Evolutionary conservation across 2,329 filamentous ascomycete genomes (phyloP), one percentile per base, ranked within the genome.

Genomic region (Sphaerulina vaccinii): DNA sequence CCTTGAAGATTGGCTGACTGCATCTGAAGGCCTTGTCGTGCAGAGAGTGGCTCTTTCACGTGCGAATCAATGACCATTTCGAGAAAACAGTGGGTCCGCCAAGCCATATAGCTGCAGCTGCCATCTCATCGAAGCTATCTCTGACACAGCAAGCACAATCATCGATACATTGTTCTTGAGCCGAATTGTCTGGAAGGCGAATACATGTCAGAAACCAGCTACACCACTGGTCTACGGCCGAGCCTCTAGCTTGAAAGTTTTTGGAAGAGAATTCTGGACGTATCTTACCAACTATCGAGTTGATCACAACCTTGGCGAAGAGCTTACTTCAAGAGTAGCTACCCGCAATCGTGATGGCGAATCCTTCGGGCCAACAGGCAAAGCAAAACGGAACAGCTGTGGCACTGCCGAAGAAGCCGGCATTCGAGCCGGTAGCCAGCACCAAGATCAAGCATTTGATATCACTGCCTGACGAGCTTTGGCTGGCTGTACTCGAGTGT

Each of bases 341-440:
- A 21, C 16, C 18, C 18, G 2, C 16, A 18, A 37, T 15, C 3
- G 11, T 21, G 5, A 39, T 39, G 37, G 37, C 8, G n/a, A 19
- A 38, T 11, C 36, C 36, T n/a, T 15, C 32, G 7, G n/a, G 5
- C 7, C n/a, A 38, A 6, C 36, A 38, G 4, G 21, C 39, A 18
- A 41, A 41, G 45, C 8, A 1, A 22, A n/a, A 10, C 4, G 45
- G 23, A 2, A 37, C 33, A 21, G 39, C 22, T 15, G 29, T 18
- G 10, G 16, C 42, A 16, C 10, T 46, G 7, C n/a, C 55, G 23
- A 50, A 44, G n/a, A 55, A 52, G 37, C 52, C 56, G 22, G 50
- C 49, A 13, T 65, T 65, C 45, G 43, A 68, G 24, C 71, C 71
- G 5, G 60, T 62, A 33, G 66, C 73, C 38, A 54, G 65, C n/a